phyloP scores from a whole-genome alignment of 345 rosid species.

The Turritis glabra region DNA sequence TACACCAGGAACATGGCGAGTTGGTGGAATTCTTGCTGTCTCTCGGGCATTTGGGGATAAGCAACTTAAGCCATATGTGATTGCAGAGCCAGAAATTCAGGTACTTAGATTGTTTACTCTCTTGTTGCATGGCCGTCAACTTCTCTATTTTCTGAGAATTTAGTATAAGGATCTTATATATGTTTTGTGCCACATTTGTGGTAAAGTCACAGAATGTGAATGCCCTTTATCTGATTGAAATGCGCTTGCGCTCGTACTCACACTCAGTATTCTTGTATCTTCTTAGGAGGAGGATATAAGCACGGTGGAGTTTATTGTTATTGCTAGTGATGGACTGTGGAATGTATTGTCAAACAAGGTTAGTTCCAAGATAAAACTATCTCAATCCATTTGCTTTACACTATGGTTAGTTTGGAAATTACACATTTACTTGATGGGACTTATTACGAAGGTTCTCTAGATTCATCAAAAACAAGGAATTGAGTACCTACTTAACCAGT shows the following conservation, averaged over 20 bases:
- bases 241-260: not conserved
- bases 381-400: not conserved
- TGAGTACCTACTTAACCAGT: not conserved
- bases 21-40: conserved; percentile 98
- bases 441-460: not conserved
- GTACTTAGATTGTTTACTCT: conserved; percentile 38
- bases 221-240: not conserved
- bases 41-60: conserved; percentile 99
- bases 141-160: not conserved
- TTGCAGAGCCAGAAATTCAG: conserved; percentile 99
- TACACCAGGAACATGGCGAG: conserved; percentile 93
- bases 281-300: conserved; percentile 84
- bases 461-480: not conserved
- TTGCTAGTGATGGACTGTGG: conserved; percentile 99
- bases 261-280: conserved; percentile 16
- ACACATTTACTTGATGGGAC: not conserved
- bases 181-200: not conserved
- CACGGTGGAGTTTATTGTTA: conserved; percentile 90
- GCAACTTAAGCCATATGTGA: conserved; percentile 94
- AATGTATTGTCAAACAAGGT: conserved; percentile 90
- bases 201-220: not conserved
- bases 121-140: not conserved
- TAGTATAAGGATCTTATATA: not conserved
- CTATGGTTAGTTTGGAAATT: not conserved
- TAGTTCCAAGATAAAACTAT: not conserved